Evolutionary conservation across 2,329 filamentous ascomycete genomes (phyloP), one percentile per base, ranked within the genome.

Genomic region (Ilyonectria sp.): DNA sequence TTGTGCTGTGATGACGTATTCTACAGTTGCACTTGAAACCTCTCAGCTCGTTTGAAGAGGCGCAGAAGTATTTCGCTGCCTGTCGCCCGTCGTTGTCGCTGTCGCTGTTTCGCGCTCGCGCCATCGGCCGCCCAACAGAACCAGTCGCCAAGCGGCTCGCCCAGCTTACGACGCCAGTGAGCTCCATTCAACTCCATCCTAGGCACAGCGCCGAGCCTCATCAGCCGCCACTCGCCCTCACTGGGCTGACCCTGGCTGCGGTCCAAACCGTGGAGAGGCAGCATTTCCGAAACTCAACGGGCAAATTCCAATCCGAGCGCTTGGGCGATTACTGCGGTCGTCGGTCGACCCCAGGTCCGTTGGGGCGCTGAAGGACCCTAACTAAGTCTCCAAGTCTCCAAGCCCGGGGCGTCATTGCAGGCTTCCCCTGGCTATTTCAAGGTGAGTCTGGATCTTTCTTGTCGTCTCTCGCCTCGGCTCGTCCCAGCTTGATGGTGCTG

Each of bases 131-230:
- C 58, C 63, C 58, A 66, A 66, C 63, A 61, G 59, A 49, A 58
- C 43, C 23, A 40, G 44, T 35, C 52, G 53, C 55, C 49, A 44
- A 55, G 62, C 63, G 63, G 53, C 37, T 13, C 31, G 52, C 53
- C 63, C 47, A 57, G 63, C 58, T 66, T 55, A 66, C 63, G 63
- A 66, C 63, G 52, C 58, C 63, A 29, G 46, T n/a, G 37, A 35
- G 57, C 33, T 52, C 46, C 31, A 33, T 60, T 33, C 37, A 33
- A 33, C 40, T 53, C 61, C 57, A 40, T 50, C 35, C 21, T 44
- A 19, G 44, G 19, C 58, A n/a, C 57, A 56, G 63, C 44, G 57
- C 63, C 63, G 63, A 66, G 63, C 63, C 63, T 66, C 63, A 66
- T 66, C 58, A 60, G 63, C 58, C 58, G 63, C 58, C 58, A 62